Evolutionary conservation across 306 rosid species (phyloP), one percentile per base, ranked within the genome.

Genomic region (Carpinus viminea): DNA sequence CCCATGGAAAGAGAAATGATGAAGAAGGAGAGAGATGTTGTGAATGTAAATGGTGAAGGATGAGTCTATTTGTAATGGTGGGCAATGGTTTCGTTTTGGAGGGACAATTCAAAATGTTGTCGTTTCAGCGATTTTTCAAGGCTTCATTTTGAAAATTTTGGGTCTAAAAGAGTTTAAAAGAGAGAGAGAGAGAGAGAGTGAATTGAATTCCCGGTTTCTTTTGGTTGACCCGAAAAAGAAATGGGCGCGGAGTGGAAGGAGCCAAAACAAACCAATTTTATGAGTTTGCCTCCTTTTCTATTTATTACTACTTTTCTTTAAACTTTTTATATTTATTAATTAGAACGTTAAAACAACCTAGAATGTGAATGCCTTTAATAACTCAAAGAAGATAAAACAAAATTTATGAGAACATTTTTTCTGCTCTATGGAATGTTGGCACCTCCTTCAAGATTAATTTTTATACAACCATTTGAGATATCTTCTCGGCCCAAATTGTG

Each of bases 171-270:
- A 1, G 60, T 31, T 31, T 31, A 31, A 41, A 41, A 4, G 45
- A 41, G 45, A 41, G 7, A 41, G 38, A 34, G 28, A 12, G 54
- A 43, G 31, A 11, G 52, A 20, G 53, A 38, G 74, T n/a, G 56
- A 45, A 12, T 7, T 62, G 46, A 36, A 15, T 16, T 64, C 70
- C 47, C 70, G 70, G 70, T 36, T 64, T 64, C 70, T 64, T 31
- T 15, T 34, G 43, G 46, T 16, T 31, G 47, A 10, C 15, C 34
- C 70, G 7, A 36, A 64, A 34, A 16, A 36, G 18, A 3, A 64
- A 64, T 70, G 10, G 55, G 74, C 54, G 74, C 74, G 74, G 21
- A 5, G 55, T 4, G 55, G 55, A 70, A 43, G n/a, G 74, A 70
- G 74, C 20, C 55, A 41, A 70, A 47, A 11, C 28, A 36, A 61